Percentiles rank a stretch among this genome's conserved stretches.
Evolutionary conservation across 1,284 basidiomycete species (phyloP).

Genomic region (Ustilago esculenta): DNA sequence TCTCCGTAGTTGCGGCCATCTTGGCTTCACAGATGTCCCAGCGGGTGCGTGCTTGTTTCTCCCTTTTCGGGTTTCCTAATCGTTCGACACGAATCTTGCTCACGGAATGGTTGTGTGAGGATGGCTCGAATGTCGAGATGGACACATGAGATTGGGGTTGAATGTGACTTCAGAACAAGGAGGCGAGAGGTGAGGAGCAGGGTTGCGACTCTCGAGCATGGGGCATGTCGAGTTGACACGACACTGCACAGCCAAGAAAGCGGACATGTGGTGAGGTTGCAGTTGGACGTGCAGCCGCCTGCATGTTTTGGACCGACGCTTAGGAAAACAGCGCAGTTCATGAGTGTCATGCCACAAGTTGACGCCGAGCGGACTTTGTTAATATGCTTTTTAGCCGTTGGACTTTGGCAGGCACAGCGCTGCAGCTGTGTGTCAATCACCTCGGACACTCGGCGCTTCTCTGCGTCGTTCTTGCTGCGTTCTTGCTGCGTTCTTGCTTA

Average conservation of each 20-base stretch:
- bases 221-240: neutral
- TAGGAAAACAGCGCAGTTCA: slow-evolving; percentile 1
- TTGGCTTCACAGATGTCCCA: too few species aligned
- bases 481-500: neutral
- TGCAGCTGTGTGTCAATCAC: slow-evolving; percentile 8
- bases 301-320: slow-evolving; percentile 29
- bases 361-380: slow-evolving; percentile 29
- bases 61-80: too few species aligned
- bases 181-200: neutral
- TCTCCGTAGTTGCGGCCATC: too few species aligned
- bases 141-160: neutral
- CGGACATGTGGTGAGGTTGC: slow-evolving; percentile 1
- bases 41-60: too few species aligned
- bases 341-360: slow-evolving; percentile 6
- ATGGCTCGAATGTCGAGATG: neutral
- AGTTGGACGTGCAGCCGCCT: slow-evolving; percentile 24
- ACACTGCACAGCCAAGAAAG: neutral
- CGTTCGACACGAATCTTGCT: too few species aligned
- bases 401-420: neutral
- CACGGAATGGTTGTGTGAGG: too few species aligned
- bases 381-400: slow-evolving; percentile 1
- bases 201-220: too few species aligned
- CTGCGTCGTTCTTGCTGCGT: neutral
- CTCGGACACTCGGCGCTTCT: slow-evolving; percentile 26
- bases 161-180: slow-evolving; percentile 6